These are phyloP conservation scores for Thielaviopsis populi DNA, from an alignment of 2,329 filamentous ascomycete species.

Conservation along the genomic window DNA sequence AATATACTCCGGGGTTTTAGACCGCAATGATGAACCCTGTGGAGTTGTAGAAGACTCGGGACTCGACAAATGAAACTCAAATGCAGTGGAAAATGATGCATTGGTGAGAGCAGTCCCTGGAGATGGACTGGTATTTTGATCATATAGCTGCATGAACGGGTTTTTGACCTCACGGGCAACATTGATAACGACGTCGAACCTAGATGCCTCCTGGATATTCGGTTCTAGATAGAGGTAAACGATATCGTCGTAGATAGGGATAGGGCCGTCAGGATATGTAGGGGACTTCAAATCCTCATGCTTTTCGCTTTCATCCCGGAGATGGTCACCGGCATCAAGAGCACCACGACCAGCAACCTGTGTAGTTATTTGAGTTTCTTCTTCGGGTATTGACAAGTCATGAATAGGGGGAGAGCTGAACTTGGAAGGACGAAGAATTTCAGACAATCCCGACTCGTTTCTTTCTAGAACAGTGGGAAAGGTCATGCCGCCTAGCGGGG, in stretches of 20 bases:
- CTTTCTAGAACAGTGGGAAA: slow-evolving; percentile 46
- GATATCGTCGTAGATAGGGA: slow-evolving; percentile 64
- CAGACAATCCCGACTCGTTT: slow-evolving; percentile 45
- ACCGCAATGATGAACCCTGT: slow-evolving; percentile 34
- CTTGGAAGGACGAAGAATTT: slow-evolving; percentile 39
- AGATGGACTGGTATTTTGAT: slow-evolving; percentile 26
- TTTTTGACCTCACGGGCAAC: slow-evolving; percentile 71
- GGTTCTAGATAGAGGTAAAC: slow-evolving; percentile 71
- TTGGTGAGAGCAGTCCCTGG: slow-evolving; percentile 42
- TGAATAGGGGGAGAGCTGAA: slow-evolving; percentile 22
- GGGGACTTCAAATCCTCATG: slow-evolving; percentile 69
- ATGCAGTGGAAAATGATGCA: slow-evolving; percentile 29
- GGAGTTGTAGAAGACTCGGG: slow-evolving; percentile 39
- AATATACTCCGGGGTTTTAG: slow-evolving; percentile 56
- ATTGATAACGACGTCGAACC: slow-evolving; percentile 73
- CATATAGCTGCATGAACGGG: slow-evolving; percentile 39
- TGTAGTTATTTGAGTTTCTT: slow-evolving; percentile 43
- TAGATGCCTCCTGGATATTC: slow-evolving; percentile 57
- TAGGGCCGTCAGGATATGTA: slow-evolving; percentile 67
- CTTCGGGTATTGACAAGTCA: slow-evolving; percentile 26
- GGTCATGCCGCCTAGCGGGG: slow-evolving; percentile 47
- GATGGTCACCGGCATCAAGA: slow-evolving; percentile 30
- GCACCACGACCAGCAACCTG: slow-evolving; percentile 46
- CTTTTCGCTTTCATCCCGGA: slow-evolving; percentile 51
- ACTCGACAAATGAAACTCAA: slow-evolving; percentile 20